Percentiles rank a stretch among this genome's conserved stretches.
Evolutionary conservation across 2,329 filamentous ascomycete species (phyloP).

Genomic region (Cladorrhinum sp.): DNA sequence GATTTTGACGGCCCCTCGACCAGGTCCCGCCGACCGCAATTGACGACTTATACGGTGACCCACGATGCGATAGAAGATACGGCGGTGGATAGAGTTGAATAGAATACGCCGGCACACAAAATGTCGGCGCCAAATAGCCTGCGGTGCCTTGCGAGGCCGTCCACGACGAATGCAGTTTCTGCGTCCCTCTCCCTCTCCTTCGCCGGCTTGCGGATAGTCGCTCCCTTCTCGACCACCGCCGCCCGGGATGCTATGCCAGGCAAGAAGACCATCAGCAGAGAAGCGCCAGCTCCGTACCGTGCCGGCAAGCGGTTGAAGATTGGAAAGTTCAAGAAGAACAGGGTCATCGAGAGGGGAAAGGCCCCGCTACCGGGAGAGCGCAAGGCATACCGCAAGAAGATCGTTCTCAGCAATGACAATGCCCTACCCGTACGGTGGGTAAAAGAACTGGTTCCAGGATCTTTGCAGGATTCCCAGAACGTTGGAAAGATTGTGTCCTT

Average conservation of each 20-base stretch:
- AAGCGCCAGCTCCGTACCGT: constrained; percentile 24
- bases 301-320: constrained; percentile 43
- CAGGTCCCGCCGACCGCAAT: constrained; percentile 21
- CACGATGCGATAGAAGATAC: constrained; percentile 25
- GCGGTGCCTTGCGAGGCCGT: constrained; percentile 54
- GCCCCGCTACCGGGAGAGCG: constrained; percentile 73
- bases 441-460: constrained; percentile 54
- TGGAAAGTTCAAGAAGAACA: constrained; percentile 46
- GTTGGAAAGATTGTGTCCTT: constrained; percentile 68
- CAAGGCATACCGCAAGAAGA: constrained; percentile 81
- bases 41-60: constrained; percentile 21
- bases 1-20: constrained; percentile 4
- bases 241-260: neutral
- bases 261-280: neutral
- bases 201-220: constrained; percentile 32
- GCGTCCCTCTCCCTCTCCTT: constrained; percentile 32
- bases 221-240: constrained; percentile 46
- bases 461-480: constrained; percentile 52
- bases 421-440: constrained; percentile 74
- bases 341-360: constrained; percentile 44
- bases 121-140: constrained; percentile 59
- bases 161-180: constrained; percentile 20
- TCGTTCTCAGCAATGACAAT: constrained; percentile 92
- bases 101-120: constrained; percentile 20
- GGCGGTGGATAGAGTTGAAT: constrained; percentile 8